These are phyloP conservation scores for Penicillium griseofulvum DNA, from an alignment of 2,329 filamentous ascomycete genomes.

Conservation along the genomic window DNA sequence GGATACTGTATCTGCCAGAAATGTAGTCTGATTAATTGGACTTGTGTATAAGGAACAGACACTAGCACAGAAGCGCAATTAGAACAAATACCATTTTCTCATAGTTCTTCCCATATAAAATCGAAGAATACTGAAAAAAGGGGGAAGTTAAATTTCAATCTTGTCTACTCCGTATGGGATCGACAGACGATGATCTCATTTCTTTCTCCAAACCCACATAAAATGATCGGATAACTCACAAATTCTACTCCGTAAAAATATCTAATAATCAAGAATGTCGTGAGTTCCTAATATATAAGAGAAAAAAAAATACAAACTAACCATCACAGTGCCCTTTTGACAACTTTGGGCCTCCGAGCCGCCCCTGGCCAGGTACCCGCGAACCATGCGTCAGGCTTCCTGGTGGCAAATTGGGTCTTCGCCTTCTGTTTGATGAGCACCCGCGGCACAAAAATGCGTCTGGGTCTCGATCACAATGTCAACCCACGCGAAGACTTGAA, in stretches of 20 bases:
- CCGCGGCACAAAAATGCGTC: slow-evolving; percentile 32
- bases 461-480: slow-evolving; percentile 41
- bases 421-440: slow-evolving; percentile 39
- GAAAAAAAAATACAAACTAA: background rate
- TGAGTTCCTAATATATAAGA: background rate
- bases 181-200: background rate
- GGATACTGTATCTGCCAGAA: background rate
- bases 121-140: background rate
- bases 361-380: slow-evolving; percentile 13
- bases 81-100: no score
- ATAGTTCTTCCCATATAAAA: no score
- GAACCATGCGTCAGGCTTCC: slow-evolving; percentile 33
- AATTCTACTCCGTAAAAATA: background rate
- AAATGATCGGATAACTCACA: no score
- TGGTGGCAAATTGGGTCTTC: slow-evolving; percentile 42
- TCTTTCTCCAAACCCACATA: background rate
- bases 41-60: background rate
- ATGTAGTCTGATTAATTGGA: background rate
- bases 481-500: slow-evolving; percentile 39
- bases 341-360: slow-evolving; percentile 24
- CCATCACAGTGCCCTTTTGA: slow-evolving; percentile 18
- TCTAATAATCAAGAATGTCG: background rate
- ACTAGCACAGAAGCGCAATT: no score
- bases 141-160: background rate
- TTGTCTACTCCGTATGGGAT: background rate